These are phyloP conservation scores for Metschnikowia borealis DNA, from an alignment of 805 yeast species.

Conservation along the genomic window DNA sequence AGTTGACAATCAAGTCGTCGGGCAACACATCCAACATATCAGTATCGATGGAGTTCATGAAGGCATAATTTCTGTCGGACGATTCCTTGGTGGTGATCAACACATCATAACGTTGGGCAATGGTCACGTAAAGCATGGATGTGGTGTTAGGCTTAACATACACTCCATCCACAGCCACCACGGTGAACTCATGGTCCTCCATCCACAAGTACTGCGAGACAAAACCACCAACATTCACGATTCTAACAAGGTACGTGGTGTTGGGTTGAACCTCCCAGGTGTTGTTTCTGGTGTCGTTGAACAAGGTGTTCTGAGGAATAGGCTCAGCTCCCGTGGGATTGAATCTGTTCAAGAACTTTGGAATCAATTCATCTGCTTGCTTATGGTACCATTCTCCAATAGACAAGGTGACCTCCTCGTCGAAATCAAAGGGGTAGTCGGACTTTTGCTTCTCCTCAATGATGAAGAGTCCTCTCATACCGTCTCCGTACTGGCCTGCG, in stretches of 20 bases:
- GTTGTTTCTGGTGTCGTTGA: slow-evolving; percentile 76
- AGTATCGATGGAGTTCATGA: slow-evolving; percentile 77
- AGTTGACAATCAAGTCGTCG: slow-evolving; percentile 58
- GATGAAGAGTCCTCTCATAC: slow-evolving; percentile 76
- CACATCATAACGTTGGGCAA: slow-evolving; percentile 88
- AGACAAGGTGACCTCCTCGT: slow-evolving; percentile 68
- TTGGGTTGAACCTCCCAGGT: slow-evolving; percentile 80
- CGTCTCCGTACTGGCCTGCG: slow-evolving; percentile 88
- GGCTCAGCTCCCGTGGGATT: slow-evolving; percentile 99
- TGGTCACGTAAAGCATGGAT: slow-evolving; percentile 70
- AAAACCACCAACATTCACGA: slow-evolving; percentile 86
- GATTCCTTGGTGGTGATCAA: slow-evolving; percentile 68
- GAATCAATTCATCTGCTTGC: slow-evolving; percentile 46
- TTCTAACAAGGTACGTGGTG: slow-evolving; percentile 76
- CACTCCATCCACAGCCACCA: slow-evolving; percentile 91
- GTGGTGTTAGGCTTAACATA: slow-evolving; percentile 74
- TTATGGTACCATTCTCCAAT: slow-evolving; percentile 89
- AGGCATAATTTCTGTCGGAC: slow-evolving; percentile 64
- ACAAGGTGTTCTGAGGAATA: slow-evolving; percentile 73
- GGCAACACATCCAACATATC: slow-evolving; percentile 80
- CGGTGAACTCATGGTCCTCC: slow-evolving; percentile 81
- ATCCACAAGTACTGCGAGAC: slow-evolving; percentile 85
- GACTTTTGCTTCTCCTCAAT: slow-evolving; percentile 52
- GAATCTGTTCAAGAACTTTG: slow-evolving; percentile 58
- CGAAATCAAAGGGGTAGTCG: slow-evolving; percentile 67